Base-by-base conservation (phyloP, 306 rosid genomes). In the Rosa persica region DNA sequence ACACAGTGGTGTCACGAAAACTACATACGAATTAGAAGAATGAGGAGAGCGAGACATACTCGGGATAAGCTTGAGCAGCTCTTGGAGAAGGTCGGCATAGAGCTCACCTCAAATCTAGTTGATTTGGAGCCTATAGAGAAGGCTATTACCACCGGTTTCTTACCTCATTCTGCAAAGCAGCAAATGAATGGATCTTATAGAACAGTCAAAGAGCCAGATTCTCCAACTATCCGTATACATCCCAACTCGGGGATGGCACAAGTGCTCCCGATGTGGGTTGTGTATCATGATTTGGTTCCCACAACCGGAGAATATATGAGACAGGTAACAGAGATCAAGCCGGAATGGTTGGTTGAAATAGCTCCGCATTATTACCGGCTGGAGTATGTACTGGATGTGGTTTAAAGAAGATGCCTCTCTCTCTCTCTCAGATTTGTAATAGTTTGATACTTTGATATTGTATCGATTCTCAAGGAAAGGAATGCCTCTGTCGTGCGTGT, bases 311-410 rank as follows among this genome's bases (percentile, higher is more conserved):
- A 94, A 81, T 94, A 92, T 62, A 92, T 90, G 94, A 88, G 98
- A 89, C 93, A 88, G 90, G 89, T 87, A 67, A 90, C 96, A 0
- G 96, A 89, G 72, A 67, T 90, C 74, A 89, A 90, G 82, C 90
- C 96, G 6, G 92, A 94, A 22, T 94, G 96, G 98, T 73, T 94
- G 88, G 88, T 87, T 73, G 96, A 94, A 87, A 88, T 94, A 54
- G 97, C 98, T 52, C 97, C 97, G 2, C 98, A 92, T 72, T 94
- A 88, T 83, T 92, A 90, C 87, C 93, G 90, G 86, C 91, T 83
- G 3, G 89, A 94, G 78, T 54, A 54, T 54, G 60, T 23, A 6
- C 60, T 5, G 9, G 97, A 94, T 79, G 94, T 88, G 67, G 97
- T 27, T 81, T 86, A 11, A 91, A 87, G 88, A 87, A 90, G 83